Evolutionary conservation across 352 stramenopile species (phyloP), one percentile per base, ranked within the genome.

Genomic region (Pythium apleroticum): DNA sequence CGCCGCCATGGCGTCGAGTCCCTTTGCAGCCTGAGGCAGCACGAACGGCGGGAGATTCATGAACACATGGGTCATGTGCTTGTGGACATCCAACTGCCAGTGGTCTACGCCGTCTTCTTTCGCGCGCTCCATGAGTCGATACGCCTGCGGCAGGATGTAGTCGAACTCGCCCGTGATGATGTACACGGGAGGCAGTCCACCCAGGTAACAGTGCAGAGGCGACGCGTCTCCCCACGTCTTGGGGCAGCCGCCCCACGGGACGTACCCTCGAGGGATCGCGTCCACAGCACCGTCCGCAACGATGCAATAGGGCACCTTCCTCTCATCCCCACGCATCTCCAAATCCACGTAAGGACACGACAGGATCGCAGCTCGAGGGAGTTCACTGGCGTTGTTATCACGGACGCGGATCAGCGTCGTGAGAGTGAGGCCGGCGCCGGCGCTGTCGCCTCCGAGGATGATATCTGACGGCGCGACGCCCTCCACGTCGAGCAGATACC

Each of bases 371-470:
- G 39, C 60, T 5, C 28, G 3, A 4, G 60, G 60, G 20, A 61
- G n/a, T 15, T 56, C 19, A 8, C 9, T 41, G 4, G 50, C 37
- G 60, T 66, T 31, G 14, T 60, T 35, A 27, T 60, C 60, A 22
- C 52, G 48, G 1, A 59, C 14, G 4, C 66, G 60, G 9, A 73
- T 24, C 22, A 73, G 19, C 17, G 57, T 64, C 31, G 60, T 33
- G 50, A 73, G 33, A 1, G 45, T 24, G 7, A 73, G 52, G 0
- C 41, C 57, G 12, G 20, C 66, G n/a, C 66, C 66, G 1, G 66
- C 66, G 20, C 56, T 66, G 46, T 73, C 66, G 8, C 66, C 66
- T 10, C 28, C 43, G 39, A 73, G 22, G 17, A 73, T 59, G 60
- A 67, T 60, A 19, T 50, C 31, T 27, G 30, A 14, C 1, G 50